phyloP scores from a whole-genome alignment of 108 stramenopile genomes.

The Asterionellopsis glacialis region DNA sequence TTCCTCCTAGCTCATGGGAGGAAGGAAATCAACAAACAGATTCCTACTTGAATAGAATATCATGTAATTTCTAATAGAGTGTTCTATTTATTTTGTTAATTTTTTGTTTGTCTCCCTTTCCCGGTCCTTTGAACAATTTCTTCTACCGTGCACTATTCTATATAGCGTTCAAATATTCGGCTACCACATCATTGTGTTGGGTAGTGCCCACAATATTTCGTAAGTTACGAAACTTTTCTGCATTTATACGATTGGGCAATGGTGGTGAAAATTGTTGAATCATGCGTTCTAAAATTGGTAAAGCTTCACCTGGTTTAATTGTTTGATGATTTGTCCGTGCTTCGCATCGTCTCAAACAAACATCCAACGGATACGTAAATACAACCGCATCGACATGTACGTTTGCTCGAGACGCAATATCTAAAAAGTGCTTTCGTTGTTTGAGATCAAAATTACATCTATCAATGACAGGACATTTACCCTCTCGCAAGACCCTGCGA shows the following conservation, averaged over 20 bases:
- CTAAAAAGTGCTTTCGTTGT: slow-evolving; percentile 41
- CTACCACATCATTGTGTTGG: too few species aligned
- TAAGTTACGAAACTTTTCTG: too few species aligned
- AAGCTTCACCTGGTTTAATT: slow-evolving; percentile 16
- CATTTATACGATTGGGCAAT: too few species aligned
- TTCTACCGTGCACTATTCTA: too few species aligned
- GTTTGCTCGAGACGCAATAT: slow-evolving; percentile 10
- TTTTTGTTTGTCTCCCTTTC: too few species aligned
- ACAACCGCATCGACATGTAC: slow-evolving; percentile 25
- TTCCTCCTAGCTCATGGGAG: not conserved
- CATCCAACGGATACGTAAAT: slow-evolving; percentile 20
- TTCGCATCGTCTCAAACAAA: slow-evolving; percentile 24
- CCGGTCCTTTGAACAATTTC: too few species aligned
- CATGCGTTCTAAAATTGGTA: slow-evolving; percentile 16
- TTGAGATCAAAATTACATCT: slow-evolving; percentile 55
- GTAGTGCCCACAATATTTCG: too few species aligned
- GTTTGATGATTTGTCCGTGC: slow-evolving; percentile 27
- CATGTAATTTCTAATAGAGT: too few species aligned
- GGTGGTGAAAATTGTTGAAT: slow-evolving; percentile 17
- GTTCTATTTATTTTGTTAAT: too few species aligned
- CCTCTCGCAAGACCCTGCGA: slow-evolving; percentile 9
- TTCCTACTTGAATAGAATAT: too few species aligned
- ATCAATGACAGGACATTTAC: slow-evolving; percentile 50
- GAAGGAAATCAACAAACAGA: too few species aligned
- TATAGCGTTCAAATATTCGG: too few species aligned